Evolutionary conservation across 352 stramenopile genomes (phyloP), one percentile per base, ranked within the genome.

Genomic region (Phytophthora syringae): DNA sequence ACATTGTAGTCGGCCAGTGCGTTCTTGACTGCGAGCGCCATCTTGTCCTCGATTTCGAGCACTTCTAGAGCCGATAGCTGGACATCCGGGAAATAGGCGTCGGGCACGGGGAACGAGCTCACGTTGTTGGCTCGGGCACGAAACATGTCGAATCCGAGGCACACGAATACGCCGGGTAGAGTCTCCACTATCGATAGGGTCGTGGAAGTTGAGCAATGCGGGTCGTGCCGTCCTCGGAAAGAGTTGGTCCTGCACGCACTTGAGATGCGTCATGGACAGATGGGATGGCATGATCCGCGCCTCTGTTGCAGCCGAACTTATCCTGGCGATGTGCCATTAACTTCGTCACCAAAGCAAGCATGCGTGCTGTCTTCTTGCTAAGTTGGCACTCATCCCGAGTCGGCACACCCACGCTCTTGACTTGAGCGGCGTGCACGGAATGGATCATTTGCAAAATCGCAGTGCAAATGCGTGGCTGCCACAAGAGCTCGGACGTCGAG

Each of bases 31-130:
- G 78, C 59, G 20, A 74, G 39, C 39, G 47, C 20, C 62, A 78
- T 72, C 57, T 80, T 75, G 20, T 58, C 45, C 51, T 80, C 70
- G 42, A 82, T 74, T 15, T 64, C 45, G 43, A 71, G 28, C 24
- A 80, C 27, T 52, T 82, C 52, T n/a, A 52, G 52, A 18, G n/a
- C 9, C 22, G 61, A 60, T 39, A 90, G 39, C 24, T 68, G 25
- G 2, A 89, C 39, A 50, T 76, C 45, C 24, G 73, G 60, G 53
- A 89, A 89, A 45, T 76, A 86, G 50, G 67, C 43, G 15, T 79
- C 70, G 5, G 75, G 70, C 21, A 89, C 45, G 7, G 70, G 70
- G 48, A 64, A 78, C 21, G 60, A 27, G 54, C 28, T 63, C 40
- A 52, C 54, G 24, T 57, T 73, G 16, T 16, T 49, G 21, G 30